Evolutionary conservation across 176 grass and related monocot genomes (phyloP).

Genomic region (Calamus simplicifolius): DNA sequence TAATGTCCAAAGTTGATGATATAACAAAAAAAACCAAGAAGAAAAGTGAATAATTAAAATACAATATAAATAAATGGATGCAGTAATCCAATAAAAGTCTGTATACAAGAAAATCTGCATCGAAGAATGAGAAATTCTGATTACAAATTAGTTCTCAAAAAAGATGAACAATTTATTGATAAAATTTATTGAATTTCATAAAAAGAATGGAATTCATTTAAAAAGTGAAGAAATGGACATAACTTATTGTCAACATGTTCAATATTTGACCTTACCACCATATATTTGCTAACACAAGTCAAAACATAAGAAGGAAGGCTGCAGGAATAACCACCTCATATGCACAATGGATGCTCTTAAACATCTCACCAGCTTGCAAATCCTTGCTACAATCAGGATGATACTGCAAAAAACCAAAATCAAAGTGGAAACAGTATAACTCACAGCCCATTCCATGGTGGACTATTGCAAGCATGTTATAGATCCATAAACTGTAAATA

Average conservation of each 20-base stretch:
- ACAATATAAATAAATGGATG: not conserved
- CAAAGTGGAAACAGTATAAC: not conserved
- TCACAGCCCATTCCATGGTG: not conserved
- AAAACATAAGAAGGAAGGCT: no score
- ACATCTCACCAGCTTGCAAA: slow-evolving; percentile 20
- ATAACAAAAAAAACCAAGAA: no score
- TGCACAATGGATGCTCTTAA: slow-evolving; percentile 20
- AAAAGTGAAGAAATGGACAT: no score
- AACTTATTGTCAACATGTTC: no score
- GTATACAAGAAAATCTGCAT: not conserved
- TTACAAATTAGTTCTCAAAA: not conserved
- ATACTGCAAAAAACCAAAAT: slow-evolving; percentile 15
- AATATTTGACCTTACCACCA: no score
- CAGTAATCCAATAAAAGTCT: not conserved
- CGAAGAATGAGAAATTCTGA: no score
- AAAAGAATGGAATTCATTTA: no score
- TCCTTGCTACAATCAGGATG: slow-evolving; percentile 25
- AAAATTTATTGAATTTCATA: no score
- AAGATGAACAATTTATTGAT: not conserved
- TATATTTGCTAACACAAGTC: no score
- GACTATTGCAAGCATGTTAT: not conserved
- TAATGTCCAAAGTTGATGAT: no score
- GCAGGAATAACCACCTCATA: slow-evolving; percentile 15
- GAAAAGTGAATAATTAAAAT: no score
- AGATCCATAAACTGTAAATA: not conserved